phyloP scores from a whole-genome alignment of 2,329 filamentous ascomycete genomes.

The Incumbomyces delicatus region DNA sequence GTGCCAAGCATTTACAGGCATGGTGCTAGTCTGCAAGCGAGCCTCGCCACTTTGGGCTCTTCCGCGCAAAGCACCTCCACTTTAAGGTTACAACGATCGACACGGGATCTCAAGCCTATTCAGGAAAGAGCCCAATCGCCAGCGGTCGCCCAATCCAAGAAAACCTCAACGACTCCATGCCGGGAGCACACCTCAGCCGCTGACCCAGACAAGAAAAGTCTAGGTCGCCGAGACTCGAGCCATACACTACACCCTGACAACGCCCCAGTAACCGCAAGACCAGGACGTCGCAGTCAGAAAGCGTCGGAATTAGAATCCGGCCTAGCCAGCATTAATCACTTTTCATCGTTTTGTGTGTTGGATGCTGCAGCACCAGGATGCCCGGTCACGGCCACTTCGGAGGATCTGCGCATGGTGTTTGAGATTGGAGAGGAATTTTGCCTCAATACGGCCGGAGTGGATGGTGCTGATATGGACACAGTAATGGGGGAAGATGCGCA shows the following conservation, averaged over 20 bases:
- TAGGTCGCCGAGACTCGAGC: neutral
- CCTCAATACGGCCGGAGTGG: constrained; percentile 17
- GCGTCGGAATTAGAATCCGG: neutral
- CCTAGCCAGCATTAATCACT: constrained; percentile 20
- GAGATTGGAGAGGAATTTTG: constrained; percentile 21
- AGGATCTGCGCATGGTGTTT: constrained; percentile 20
- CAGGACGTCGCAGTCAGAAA: neutral
- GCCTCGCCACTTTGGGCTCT: constrained; percentile 9
- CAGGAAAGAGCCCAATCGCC: neutral
- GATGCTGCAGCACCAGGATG: constrained; percentile 16
- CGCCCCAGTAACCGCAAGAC: neutral
- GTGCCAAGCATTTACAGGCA: constrained; percentile 7
- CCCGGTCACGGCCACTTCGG: constrained; percentile 20
- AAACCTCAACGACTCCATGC: neutral
- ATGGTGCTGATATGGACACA: constrained; percentile 19
- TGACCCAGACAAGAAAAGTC: neutral
- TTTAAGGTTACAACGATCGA: constrained; percentile 13
- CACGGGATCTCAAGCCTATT: constrained; percentile 5
- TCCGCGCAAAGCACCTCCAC: constrained; percentile 12
- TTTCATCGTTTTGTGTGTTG: constrained; percentile 23
- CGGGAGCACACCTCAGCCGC: neutral
- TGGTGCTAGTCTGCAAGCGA: constrained; percentile 11
- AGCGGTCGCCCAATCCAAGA: neutral
- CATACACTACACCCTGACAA: neutral
- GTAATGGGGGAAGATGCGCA: constrained; percentile 18